Base-by-base conservation (phyloP, 1,139 yeast species). In the Pichia sp. region DNA sequence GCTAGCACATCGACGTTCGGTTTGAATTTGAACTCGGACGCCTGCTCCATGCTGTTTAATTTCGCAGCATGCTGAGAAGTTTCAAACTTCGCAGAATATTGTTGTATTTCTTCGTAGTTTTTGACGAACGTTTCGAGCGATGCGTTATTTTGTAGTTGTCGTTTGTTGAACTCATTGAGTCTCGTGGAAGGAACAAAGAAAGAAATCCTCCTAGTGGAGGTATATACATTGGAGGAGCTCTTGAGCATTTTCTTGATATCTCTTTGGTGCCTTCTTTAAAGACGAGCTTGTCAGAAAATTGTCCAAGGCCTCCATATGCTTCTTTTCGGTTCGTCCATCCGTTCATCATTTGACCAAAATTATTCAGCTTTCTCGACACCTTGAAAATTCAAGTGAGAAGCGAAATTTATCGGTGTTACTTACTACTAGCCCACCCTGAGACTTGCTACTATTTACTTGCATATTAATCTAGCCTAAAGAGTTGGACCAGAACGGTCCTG, bases 111-210 rank as follows among this genome's bases (percentile, higher is more conserved):
- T 13, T 50, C 46, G 30, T 47, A 58, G 23, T 58, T 58, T 6
- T 47, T 36, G 26, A 56, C 58, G 6, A 50, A 49, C 6, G 44
- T 19, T 26, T 56, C 58, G 16, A 52, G 5, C 1, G 56, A 38
- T 23, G 59, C 53, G 11, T 52, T 48, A 19, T 45, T 40, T 43
- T 55, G 59, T 2, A 55, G 10, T 16, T 53, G 53, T 23, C 59
- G 50, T 49, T 49, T 56, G 7, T 44, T 49, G 29, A 47, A 55
- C 15, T 56, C 59, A 34, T 44, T 54, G 8, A 58, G 40, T 7
- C 60, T 51, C 15, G 52, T 38, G 3, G 60, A 40, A 1, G 58
- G 57, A 11, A 57, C 51, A 48, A 57, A 57, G 36, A 57, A 58
- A 1, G 60, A 50, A 11, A 56, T 44, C 8, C 45, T 31, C 15